A percentile compares a stretch with the other conserved stretches of the same genome.
These are phyloP conservation scores for Zygoascus hellenicus DNA, from an alignment of 1,139 yeast genomes.

Conservation along the genomic window DNA sequence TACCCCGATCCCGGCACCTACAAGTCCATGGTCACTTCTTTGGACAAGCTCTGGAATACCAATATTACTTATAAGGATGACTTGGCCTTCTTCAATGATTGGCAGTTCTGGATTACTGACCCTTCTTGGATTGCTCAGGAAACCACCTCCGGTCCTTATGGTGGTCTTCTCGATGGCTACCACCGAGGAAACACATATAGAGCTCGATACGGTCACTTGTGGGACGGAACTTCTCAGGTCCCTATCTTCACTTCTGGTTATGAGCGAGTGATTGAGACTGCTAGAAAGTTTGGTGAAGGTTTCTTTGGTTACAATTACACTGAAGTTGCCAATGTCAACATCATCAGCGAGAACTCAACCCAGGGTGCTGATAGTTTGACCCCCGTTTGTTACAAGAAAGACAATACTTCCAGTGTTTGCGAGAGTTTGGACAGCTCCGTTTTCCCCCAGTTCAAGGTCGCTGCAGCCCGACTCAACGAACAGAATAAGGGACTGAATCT, in stretches of 20 bases:
- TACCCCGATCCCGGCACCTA: slow-evolving; percentile 40
- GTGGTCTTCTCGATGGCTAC: slow-evolving; percentile 32
- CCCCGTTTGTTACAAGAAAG: slow-evolving; percentile 27
- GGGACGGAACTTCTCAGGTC: slow-evolving; percentile 30
- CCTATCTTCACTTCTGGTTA: slow-evolving; percentile 39
- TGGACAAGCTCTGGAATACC: slow-evolving; percentile 16
- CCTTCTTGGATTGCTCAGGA: slow-evolving; percentile 27
- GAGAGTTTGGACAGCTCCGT: slow-evolving; percentile 9
- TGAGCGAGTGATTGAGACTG: slow-evolving; percentile 38
- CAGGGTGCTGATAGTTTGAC: slow-evolving; percentile 42
- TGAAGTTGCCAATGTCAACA: slow-evolving; percentile 32
- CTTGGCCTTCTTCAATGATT: slow-evolving; percentile 36
- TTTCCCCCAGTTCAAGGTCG: slow-evolving; percentile 31
- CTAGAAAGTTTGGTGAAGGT: slow-evolving; percentile 39
- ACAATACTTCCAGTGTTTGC: slow-evolving; percentile 3
- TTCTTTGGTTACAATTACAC: slow-evolving; percentile 38
- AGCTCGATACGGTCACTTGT: slow-evolving; percentile 35
- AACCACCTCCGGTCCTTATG: slow-evolving; percentile 33
- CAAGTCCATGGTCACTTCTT: slow-evolving; percentile 16
- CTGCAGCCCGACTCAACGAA: slow-evolving; percentile 37
- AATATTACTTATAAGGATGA: slow-evolving; percentile 31
- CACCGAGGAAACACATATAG: slow-evolving; percentile 32
- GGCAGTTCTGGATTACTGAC: slow-evolving; percentile 33
- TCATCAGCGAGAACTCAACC: slow-evolving; percentile 34
- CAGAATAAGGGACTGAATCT: slow-evolving; percentile 42